Evolutionary conservation across 208 protist genomes (phyloP), one percentile per base, ranked within the genome.

Genomic region (Leishmania tropica): DNA sequence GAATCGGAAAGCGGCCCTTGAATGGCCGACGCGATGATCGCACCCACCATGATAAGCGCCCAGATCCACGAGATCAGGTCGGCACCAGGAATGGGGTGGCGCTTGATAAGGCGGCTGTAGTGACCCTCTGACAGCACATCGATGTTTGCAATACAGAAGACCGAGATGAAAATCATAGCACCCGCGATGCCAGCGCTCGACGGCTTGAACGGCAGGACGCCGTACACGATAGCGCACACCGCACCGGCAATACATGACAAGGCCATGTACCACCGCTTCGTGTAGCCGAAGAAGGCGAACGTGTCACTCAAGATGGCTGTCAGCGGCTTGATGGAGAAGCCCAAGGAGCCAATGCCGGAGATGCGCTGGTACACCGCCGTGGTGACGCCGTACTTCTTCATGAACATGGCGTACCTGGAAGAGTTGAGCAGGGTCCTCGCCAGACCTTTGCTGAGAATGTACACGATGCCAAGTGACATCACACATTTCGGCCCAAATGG

Each of bases 191-290:
- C 72, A n/a, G 84, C 90, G 80, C 83, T 91, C 42, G 81, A 78
- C 72, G 68, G 45, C 72, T 74, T 87, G 35, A 85, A 83, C 0
- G 90, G 90, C 53, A 93, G 76, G 3, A 90, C 56, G 54, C 83
- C 88, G 70, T 88, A 92, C 31, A 81, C 87, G 31, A 94, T 75
- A 15, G 86, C 56, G 70, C 81, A 89, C 35, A 78, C 85, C 35
- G 71, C 81, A 48, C 87, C 84, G 28, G 80, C 60, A 5, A 91
- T 58, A 65, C 84, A 89, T 13, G 90, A 89, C 31, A 77, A 21
- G 13, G 80, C 65, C 86, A 92, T 88, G 87, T 91, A 91, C 85
- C 83, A 92, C 31, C 88, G 84, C 83, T 94, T 94, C 62, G 84
- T 90, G 81, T 89, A 94, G 58, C 88, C 85, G 31, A 90, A 83